Percentiles rank a stretch among this genome's conserved stretches.
Evolutionary conservation across 2,329 filamentous ascomycete genomes (phyloP).

Genomic region (Canariomyces notabilis): DNA sequence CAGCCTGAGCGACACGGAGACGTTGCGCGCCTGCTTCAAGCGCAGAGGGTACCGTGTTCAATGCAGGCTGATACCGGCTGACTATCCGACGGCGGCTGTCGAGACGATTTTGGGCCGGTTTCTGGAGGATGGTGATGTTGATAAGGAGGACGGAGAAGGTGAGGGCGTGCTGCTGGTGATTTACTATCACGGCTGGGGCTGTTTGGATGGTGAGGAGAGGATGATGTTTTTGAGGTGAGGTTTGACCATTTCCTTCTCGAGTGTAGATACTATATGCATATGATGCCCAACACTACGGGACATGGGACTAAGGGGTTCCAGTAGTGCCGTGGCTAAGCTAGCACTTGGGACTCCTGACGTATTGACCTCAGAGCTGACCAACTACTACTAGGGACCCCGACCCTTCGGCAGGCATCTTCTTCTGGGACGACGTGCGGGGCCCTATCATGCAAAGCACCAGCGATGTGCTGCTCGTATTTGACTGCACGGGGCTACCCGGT

Average conservation of each 20-base stretch:
- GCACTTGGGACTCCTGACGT: too few relatives aligned
- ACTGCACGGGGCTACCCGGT: slow-evolving; percentile 15
- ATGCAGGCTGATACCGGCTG: slow-evolving; percentile 16
- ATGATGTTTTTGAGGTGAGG: slow-evolving; percentile 21
- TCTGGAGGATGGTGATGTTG: slow-evolving; percentile 1
- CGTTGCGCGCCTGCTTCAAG: slow-evolving; percentile 18
- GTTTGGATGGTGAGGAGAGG: slow-evolving; percentile 16
- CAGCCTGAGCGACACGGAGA: slow-evolving; percentile 13
- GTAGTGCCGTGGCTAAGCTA: too few relatives aligned
- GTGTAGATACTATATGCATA: background rate
- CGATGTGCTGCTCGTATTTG: slow-evolving; percentile 22
- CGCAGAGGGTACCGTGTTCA: slow-evolving; percentile 20
- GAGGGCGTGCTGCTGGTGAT: slow-evolving; percentile 20
- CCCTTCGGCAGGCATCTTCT: slow-evolving; percentile 9
- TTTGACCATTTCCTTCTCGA: background rate
- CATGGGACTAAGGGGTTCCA: too few relatives aligned
- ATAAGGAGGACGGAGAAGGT: background rate
- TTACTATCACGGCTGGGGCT: slow-evolving; percentile 21
- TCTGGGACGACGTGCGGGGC: slow-evolving; percentile 24
- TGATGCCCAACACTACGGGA: background rate
- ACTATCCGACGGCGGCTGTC: slow-evolving; percentile 20
- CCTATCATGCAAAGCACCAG: slow-evolving; percentile 17
- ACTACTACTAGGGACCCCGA: background rate
- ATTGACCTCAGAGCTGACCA: background rate
- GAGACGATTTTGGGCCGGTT: slow-evolving; percentile 20